Base-by-base conservation (phyloP, 306 rosid genomes). In the Fagus sylvatica region DNA sequence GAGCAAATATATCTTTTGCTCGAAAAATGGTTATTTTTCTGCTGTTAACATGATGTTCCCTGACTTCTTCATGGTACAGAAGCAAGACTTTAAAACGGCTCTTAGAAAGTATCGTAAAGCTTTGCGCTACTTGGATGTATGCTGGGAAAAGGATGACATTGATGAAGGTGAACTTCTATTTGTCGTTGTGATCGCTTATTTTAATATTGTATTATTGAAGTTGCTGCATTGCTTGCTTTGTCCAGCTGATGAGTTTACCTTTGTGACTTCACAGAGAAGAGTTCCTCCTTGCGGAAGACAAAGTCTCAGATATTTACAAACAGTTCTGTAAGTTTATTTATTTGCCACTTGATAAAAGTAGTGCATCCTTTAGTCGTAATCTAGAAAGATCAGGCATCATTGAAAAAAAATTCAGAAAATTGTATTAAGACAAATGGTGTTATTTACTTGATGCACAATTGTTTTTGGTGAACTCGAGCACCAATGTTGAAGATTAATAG, bases 101-200 rank as follows among this genome's bases (percentile, higher is more conserved):
- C 77, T 82, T 71, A 76, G 69, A 40, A 85, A 85, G 84, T 85
- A 85, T 59, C 91, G 89, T 17, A 87, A 87, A 65, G 91, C 84
- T 12, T 76, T 87, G 82, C 89, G 89, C 36, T 87, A 85, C 78
- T 74, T 87, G 87, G 91, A 87, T 79, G 39, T 80, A 41, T 87
- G 89, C 75, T 85, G 91, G 91, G 91, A 87, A 77, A 82, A 85
- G 76, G 91, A 85, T 0, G 87, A 78, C 53, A 83, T 87, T 78
- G 87, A 87, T 79, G 80, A 83, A 85, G 91, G 91, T 87, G 4
- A 73, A 19, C 22, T 51, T 37, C 33, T 43, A 17, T 74, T 77
- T 42, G 30, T 72, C 32, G 6, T 36, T 42, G 3, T 54, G 22
- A n/a, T 62, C 19, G 1, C 33, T 6, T 17, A 32, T 66, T 66